Conservation (phyloP, 768 basidiomycete genomes). For the Pluteus cervinus region DNA sequence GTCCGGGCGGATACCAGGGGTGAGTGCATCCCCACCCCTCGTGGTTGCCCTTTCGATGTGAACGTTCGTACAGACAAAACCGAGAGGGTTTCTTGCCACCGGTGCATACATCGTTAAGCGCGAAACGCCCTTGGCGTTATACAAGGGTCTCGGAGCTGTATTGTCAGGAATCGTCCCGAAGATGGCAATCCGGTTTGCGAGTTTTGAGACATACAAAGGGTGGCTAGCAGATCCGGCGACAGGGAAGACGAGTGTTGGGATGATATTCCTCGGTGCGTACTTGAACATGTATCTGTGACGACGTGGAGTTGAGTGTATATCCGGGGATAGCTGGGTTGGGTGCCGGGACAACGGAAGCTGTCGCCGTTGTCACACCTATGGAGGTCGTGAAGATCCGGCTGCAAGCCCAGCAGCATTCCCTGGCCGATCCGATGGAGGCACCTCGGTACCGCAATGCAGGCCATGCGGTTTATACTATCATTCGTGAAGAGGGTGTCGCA, state of each 20-base stretch:
- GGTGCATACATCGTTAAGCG: conserved; percentile 81
- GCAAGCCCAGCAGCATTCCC: conserved; percentile 95
- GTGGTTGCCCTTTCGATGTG: conserved; percentile 4
- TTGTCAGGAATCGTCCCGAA: conserved; percentile 96
- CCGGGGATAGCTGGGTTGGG: conserved; percentile 84
- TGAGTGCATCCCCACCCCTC: conserved; percentile 35
- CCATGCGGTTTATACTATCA: conserved; percentile 91
- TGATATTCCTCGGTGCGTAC: conserved; percentile 78
- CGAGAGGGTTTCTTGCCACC: conserved; percentile 89
- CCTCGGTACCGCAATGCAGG: conserved; percentile 96
- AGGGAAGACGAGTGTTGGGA: conserved; percentile 73
- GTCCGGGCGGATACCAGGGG: conserved; percentile 74
- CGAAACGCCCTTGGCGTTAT: conserved; percentile 92
- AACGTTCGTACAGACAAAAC: conserved; percentile 59
- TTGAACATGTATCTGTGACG: too few relatives aligned
- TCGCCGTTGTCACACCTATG: conserved; percentile 96
- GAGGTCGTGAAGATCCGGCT: conserved; percentile 98
- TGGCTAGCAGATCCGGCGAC: conserved; percentile 71
- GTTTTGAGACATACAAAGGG: conserved; percentile 92
- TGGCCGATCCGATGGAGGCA: conserved; percentile 90
- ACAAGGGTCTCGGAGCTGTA: conserved; percentile 98
- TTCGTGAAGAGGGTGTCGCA: conserved; percentile 83
- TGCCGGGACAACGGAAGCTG: conserved; percentile 93
- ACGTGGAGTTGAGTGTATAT: too few relatives aligned
- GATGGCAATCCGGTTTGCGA: conserved; percentile 98